These are phyloP conservation scores for Umbellularia californica DNA, from an alignment of 164 flowering plant species.

Conservation along the genomic window DNA sequence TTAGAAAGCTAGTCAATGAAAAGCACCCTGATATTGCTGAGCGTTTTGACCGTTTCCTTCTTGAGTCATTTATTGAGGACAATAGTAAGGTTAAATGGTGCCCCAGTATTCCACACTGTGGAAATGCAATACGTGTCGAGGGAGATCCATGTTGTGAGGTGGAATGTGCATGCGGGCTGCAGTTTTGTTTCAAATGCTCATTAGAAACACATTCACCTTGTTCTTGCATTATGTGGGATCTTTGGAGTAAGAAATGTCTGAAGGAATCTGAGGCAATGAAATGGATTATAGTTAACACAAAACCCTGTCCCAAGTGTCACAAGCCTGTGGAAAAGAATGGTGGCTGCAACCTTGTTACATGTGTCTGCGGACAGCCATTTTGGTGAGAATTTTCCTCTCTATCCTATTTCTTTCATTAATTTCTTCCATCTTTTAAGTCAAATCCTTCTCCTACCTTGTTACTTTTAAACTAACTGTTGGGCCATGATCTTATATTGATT, in stretches of 20 bases:
- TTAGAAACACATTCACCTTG: conserved; percentile 93
- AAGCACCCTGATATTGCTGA: conserved; percentile 62
- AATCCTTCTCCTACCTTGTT: background rate
- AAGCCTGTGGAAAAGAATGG: conserved; percentile 91
- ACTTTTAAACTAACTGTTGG: too few relatives aligned
- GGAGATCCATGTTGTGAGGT: conserved; percentile 69
- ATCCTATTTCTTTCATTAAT: background rate
- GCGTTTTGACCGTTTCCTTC: conserved; percentile 74
- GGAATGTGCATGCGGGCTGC: conserved; percentile 77
- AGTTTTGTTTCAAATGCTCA: conserved; percentile 83
- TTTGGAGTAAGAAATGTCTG: conserved; percentile 70
- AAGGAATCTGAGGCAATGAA: conserved; percentile 82
- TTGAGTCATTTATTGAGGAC: conserved; percentile 85
- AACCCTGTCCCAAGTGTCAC: conserved; percentile 82
- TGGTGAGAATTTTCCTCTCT: conserved; percentile 42
- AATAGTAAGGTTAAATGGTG: conserved; percentile 90
- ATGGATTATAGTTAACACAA: conserved; percentile 82
- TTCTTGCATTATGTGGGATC: conserved; percentile 89
- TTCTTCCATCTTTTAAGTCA: background rate
- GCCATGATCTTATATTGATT: too few relatives aligned
- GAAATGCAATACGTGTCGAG: conserved; percentile 85
- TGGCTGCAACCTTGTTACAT: conserved; percentile 74
- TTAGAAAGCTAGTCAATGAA: conserved; percentile 54
- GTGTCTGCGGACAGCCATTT: conserved; percentile 75
- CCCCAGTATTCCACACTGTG: conserved; percentile 93